Percentiles rank a stretch among this genome's conserved stretches.
phyloP scores from a whole-genome alignment of 148 eudicot genomes.

The Rhododendron simsii region DNA sequence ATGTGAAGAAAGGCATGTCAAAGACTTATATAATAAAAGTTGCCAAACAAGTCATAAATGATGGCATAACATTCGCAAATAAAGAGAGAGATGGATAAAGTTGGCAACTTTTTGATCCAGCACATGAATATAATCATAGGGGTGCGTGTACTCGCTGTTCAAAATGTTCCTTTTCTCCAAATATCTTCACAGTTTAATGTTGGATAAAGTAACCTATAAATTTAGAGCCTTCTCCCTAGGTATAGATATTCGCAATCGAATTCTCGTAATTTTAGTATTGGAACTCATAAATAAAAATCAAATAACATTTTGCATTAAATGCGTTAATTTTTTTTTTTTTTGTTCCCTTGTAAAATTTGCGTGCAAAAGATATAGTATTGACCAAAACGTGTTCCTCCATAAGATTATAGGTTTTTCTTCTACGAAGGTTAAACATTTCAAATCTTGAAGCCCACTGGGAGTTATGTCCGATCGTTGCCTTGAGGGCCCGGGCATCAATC shows the following conservation, averaged over 20 bases:
- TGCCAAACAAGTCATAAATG: neutral
- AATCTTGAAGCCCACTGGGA: no score
- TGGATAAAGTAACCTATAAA: neutral
- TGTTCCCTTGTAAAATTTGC: no score
- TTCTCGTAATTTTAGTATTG: neutral
- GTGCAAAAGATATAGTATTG: no score
- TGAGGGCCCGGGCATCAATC: no score
- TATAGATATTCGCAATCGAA: neutral
- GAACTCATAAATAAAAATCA: neutral
- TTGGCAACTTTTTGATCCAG: neutral
- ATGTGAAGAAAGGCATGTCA: neutral
- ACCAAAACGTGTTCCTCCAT: no score
- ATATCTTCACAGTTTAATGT: neutral
- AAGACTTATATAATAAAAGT: neutral
- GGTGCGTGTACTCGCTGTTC: neutral
- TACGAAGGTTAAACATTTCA: no score
- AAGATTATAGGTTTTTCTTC: rapidly evolving
- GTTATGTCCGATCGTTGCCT: no score
- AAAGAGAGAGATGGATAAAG: neutral
- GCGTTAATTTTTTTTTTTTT: no score
- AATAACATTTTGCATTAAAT: neutral
- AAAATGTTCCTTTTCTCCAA: neutral
- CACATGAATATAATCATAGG: neutral
- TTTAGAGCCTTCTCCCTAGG: neutral
- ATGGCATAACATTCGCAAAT: neutral